phyloP scores from a whole-genome alignment of 2,329 filamentous ascomycete genomes.

The Xylaria hypoxylon region DNA sequence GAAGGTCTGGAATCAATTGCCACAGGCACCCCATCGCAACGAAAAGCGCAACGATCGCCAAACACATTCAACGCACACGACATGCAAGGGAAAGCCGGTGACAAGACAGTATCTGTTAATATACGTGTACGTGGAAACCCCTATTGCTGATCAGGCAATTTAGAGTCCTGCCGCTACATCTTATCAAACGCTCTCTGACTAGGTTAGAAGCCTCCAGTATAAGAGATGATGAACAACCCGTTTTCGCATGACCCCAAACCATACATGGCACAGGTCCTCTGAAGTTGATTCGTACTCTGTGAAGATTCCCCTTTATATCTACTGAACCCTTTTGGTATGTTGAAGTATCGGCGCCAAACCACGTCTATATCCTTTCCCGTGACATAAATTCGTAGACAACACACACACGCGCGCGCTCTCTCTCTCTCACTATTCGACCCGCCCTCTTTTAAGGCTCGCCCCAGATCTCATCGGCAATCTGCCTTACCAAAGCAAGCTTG shows the following conservation, averaged over 20 bases:
- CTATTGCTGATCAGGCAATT: not conserved
- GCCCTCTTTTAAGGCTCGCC: conserved; percentile 53
- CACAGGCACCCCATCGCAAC: conserved; percentile 55
- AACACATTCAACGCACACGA: not conserved
- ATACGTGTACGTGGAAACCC: not conserved
- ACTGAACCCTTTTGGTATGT: conserved; percentile 36
- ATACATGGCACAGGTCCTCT: conserved; percentile 21
- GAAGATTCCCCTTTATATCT: conserved; percentile 26
- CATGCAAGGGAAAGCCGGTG: too few species aligned
- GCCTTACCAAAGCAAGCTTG: conserved; percentile 77
- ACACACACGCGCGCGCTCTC: not conserved
- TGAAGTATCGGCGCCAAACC: conserved; percentile 38
- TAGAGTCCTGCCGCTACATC: not conserved
- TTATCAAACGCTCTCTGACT: not conserved
- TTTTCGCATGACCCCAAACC: not conserved
- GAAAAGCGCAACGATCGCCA: conserved; percentile 57
- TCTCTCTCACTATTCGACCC: not conserved
- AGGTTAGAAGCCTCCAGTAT: conserved; percentile 9
- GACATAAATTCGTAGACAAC: not conserved
- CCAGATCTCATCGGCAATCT: conserved; percentile 81
- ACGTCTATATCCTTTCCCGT: not conserved
- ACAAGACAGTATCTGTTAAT: not conserved
- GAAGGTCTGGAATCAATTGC: conserved; percentile 63
- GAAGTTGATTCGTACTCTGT: conserved; percentile 47
- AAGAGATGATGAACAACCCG: not conserved